phyloP scores from a whole-genome alignment of 2,329 filamentous ascomycete genomes.

The Trichoderma sp. region DNA sequence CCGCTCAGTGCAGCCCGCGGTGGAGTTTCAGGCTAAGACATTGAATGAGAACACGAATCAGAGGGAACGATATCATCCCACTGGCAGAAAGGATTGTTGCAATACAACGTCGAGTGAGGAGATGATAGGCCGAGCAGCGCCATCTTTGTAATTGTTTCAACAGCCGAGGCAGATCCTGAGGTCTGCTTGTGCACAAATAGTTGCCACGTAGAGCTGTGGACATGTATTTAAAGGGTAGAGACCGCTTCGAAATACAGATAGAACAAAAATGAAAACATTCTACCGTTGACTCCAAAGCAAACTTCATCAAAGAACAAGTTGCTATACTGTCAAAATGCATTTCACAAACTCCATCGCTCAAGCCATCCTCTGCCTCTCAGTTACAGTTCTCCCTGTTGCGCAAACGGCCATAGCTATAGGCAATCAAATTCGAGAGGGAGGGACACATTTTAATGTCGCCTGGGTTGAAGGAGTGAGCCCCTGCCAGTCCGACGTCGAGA shows the following conservation, averaged over 20 bases:
- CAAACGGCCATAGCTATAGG: slow-evolving; percentile 3
- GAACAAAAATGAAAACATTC: neutral
- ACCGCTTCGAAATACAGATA: neutral
- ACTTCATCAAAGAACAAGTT: neutral
- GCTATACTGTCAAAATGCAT: neutral
- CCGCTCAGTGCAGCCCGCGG: too few species aligned
- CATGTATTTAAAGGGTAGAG: neutral
- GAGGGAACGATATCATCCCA: neutral
- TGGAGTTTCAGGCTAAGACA: neutral
- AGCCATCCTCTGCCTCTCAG: slow-evolving; percentile 1
- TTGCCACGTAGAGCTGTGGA: neutral
- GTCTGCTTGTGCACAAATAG: neutral
- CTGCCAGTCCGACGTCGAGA: neutral
- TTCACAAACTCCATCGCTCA: slow-evolving; percentile 4
- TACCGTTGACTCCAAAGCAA: neutral
- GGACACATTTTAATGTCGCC: slow-evolving; percentile 7
- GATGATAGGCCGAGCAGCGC: neutral
- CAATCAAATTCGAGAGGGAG: neutral
- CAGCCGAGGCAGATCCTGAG: neutral
- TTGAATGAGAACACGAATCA: neutral
- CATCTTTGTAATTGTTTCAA: neutral
- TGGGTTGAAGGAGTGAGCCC: slow-evolving; percentile 7
- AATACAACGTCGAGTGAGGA: neutral
- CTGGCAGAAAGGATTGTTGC: neutral
- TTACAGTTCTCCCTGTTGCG: neutral